Percentiles rank a stretch among this genome's conserved stretches.
phyloP scores from a whole-genome alignment of 495 filamentous ascomycete species.

The Lepidopterella palustris region DNA sequence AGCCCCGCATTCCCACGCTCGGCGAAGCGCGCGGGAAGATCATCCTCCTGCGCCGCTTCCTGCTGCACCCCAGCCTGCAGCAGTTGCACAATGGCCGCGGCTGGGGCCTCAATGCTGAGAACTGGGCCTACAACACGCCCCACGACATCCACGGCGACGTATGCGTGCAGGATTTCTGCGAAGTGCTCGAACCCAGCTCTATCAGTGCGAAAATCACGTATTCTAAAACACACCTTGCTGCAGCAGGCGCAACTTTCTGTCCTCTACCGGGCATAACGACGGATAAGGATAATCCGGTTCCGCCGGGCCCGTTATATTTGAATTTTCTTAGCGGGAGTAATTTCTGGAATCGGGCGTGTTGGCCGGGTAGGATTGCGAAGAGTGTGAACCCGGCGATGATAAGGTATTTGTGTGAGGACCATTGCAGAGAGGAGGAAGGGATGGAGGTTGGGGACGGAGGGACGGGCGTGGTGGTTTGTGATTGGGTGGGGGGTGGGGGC shows the following conservation, averaged over 20 bases:
- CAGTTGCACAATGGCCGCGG: constrained; percentile 54
- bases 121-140: constrained; percentile 85
- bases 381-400: constrained; percentile 87
- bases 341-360: constrained; percentile 85
- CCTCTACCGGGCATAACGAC: constrained; percentile 38
- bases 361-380: constrained; percentile 89
- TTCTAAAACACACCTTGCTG: constrained; percentile 65
- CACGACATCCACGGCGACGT: constrained; percentile 67
- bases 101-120: constrained; percentile 75
- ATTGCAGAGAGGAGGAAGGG: constrained; percentile 42
- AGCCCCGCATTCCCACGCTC: constrained; percentile 70
- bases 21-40: constrained; percentile 77
- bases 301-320: constrained; percentile 61
- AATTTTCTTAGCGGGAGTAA: constrained; percentile 90
- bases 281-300: constrained; percentile 36
- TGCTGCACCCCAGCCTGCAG: constrained; percentile 40
- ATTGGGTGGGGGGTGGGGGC: constrained; percentile 83
- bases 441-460: constrained; percentile 58
- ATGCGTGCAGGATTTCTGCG: constrained; percentile 93
- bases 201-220: constrained; percentile 75
- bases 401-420: constrained; percentile 67
- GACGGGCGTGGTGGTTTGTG: constrained; percentile 88
- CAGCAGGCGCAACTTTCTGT: constrained; percentile 51
- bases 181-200: constrained; percentile 65
- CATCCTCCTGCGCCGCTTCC: constrained; percentile 78